These are phyloP conservation scores for Crithidia sp. DNA, from an alignment of 208 protist genomes.

Conservation along the genomic window DNA sequence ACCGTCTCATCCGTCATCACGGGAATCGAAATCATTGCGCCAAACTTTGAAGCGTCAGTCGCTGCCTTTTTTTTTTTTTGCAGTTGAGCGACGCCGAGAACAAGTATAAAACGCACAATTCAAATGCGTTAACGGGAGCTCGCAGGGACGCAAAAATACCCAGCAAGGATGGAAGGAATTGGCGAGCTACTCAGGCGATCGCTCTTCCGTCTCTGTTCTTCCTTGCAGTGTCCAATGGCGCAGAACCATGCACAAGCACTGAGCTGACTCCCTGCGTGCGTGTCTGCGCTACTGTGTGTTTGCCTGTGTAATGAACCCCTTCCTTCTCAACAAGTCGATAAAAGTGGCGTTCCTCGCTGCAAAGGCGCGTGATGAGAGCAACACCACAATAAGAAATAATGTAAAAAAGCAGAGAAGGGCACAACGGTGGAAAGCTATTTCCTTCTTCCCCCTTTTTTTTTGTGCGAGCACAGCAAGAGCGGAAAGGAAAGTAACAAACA, in stretches of 20 bases:
- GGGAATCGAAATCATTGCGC: constrained; percentile 29
- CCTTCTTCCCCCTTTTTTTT: too few relatives aligned
- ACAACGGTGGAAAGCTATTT: neutral
- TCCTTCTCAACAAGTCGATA: too few relatives aligned
- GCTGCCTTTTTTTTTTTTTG: neutral
- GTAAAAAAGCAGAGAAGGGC: neutral
- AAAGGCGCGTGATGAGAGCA: neutral
- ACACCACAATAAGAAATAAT: neutral
- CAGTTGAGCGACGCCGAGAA: too few relatives aligned
- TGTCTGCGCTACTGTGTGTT: neutral
- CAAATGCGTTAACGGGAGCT: too few relatives aligned
- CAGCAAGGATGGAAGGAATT: too few relatives aligned
- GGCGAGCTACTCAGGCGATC: too few relatives aligned
- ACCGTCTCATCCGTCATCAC: constrained; percentile 37
- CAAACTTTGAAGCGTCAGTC: too few relatives aligned
- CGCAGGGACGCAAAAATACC: too few relatives aligned
- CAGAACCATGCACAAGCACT: too few relatives aligned
- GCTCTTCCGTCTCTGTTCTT: neutral
- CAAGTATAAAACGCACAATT: too few relatives aligned
- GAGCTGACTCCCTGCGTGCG: neutral
- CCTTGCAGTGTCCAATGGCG: neutral
- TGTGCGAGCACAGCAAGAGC: neutral
- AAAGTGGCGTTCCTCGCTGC: neutral
- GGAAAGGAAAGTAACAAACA: constrained; percentile 23
- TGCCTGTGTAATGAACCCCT: too few relatives aligned